A percentile compares a stretch with the other conserved stretches of the same genome.
phyloP scores from a whole-genome alignment of 2,329 filamentous ascomycete genomes.

The Claviceps arundinis region DNA sequence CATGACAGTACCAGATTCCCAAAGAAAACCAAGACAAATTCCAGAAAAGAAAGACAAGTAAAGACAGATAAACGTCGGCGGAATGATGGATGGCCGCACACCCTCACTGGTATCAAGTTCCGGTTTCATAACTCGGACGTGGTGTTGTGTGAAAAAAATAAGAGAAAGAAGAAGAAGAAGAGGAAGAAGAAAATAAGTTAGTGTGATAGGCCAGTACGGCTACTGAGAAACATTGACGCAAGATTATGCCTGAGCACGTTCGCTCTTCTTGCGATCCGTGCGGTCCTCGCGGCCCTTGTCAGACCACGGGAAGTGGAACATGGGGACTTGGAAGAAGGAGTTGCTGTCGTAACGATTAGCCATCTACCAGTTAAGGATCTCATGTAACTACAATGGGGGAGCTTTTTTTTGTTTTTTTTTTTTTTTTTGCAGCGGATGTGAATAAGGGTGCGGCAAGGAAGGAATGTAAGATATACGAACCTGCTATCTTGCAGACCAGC shows the following conservation, averaged over 20 bases:
- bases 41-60: too few species aligned
- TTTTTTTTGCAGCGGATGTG: too few species aligned
- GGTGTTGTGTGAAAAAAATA: not conserved
- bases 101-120: too few species aligned
- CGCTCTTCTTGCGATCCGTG: constrained; percentile 37
- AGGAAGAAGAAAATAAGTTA: too few species aligned
- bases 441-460: too few species aligned
- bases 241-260: constrained; percentile 12
- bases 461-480: constrained; percentile 24
- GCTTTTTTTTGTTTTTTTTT: too few species aligned
- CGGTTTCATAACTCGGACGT: too few species aligned
- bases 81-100: too few species aligned
- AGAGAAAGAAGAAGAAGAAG: not conserved
- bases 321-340: constrained; percentile 82
- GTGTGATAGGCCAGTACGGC: too few species aligned
- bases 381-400: not conserved
- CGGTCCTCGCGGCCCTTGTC: constrained; percentile 55
- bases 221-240: not conserved
- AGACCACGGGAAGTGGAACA: constrained; percentile 92
- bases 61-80: too few species aligned
- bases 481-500: constrained; percentile 65
- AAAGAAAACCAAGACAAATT: too few species aligned
- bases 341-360: constrained; percentile 36
- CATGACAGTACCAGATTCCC: too few species aligned
- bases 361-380: not conserved